A percentile compares a stretch with the other conserved stretches of the same genome.
Evolutionary conservation across 2,329 filamentous ascomycete genomes (phyloP).

Genomic region (Penicillium sp.): DNA sequence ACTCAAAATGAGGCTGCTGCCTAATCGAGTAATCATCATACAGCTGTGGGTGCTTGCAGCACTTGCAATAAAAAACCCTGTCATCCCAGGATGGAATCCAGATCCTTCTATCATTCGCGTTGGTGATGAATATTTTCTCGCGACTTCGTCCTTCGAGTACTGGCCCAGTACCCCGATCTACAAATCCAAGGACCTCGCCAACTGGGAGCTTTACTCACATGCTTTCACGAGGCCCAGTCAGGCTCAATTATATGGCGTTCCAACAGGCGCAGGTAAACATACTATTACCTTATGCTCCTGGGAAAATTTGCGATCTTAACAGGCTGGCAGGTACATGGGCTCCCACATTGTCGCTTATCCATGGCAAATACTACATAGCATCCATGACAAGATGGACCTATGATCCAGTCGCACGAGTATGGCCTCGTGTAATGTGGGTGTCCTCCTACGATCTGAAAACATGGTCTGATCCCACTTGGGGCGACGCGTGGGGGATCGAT

Average conservation of each 20-base stretch:
- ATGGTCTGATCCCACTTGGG: conserved; percentile 3
- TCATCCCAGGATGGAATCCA: conserved; percentile 1
- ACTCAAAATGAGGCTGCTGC: background rate
- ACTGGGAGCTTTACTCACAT: background rate
- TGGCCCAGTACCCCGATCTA: conserved; percentile 1
- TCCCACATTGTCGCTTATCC: background rate
- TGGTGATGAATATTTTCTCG: background rate
- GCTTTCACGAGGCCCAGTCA: background rate
- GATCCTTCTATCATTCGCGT: background rate
- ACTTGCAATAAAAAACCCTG: conserved; percentile 39
- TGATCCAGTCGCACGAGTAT: background rate
- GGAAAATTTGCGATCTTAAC: background rate
- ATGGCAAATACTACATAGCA: background rate
- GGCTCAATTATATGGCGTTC: background rate
- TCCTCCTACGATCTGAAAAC: background rate
- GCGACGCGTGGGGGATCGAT: background rate
- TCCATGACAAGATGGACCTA: background rate
- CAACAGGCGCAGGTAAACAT: background rate
- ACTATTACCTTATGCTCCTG: background rate
- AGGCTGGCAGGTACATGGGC: background rate
- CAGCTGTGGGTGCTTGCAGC: conserved; percentile 21
- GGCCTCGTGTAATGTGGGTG: conserved; percentile 1
- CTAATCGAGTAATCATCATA: background rate
- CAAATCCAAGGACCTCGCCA: background rate
- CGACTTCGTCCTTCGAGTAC: background rate